Base-by-base conservation (phyloP, 177 flowering plant genomes). In the Vitis hybrid region DNA sequence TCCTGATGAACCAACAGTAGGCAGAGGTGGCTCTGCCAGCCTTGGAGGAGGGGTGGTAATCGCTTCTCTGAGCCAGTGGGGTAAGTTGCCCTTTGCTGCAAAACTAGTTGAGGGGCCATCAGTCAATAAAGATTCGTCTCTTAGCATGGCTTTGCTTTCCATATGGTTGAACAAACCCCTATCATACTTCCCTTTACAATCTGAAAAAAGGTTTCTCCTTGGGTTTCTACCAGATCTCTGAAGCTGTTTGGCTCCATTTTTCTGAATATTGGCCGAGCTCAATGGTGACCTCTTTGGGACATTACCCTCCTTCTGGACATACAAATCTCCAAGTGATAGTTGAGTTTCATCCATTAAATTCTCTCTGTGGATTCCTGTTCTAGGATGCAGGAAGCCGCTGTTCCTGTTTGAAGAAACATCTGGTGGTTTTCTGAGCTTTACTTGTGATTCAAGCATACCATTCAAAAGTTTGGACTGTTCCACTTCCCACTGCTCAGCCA, bases 21-120 rank as follows among this genome's bases (percentile, higher is more conserved):
- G 70, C 60, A 65, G 18, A 11, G 70, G 33, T 63, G 76, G 45
- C 6, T 76, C 77, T 0, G 16, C 18, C 51, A 70, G 51, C 70
- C 70, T 73, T 52, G 58, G 66, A 57, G 69, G 57, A 70, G 82
- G 64, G 10, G 64, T 15, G 53, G 31, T 53, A 26, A 69, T 74
- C 3, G 71, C 80, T 77, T 85, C 85, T 69, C 75, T 74, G n/a
- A 83, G 82, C 88, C 88, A 83, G 70, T 79, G 87, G 16, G 88
- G 86, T 50, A 85, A 74, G 70, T 73, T 73, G 51, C 62, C 63
- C 11, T 70, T 53, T 29, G 19, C 55, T 12, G 67, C 20, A 10
- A 53, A n/a, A 57, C 61, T 33, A 48, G 57, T 45, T 5, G 72
- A 22, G 3, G 63, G 71, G 2, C 70, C 71, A 62, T 55, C 55